Evolutionary conservation across 192 early-diverging fungal species (phyloP), one percentile per base, ranked within the genome.

Genomic region (Coemansia sp.): DNA sequence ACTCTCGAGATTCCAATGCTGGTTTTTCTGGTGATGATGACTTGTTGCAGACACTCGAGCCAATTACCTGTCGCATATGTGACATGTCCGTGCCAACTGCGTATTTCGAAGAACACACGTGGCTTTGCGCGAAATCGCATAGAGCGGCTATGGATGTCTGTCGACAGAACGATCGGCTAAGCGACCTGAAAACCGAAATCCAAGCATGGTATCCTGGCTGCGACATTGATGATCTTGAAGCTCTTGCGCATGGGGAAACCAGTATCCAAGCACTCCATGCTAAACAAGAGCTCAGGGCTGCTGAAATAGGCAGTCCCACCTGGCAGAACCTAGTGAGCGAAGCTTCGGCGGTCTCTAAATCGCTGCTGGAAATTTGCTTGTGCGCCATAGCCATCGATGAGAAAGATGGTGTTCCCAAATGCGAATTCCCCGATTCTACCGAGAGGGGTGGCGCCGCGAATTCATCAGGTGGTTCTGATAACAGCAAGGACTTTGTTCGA

Each of bases 41-140:
- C 20, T 10, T 30, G 20, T 31, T 33, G 29, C 28, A 13, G 50
- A 50, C 36, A 7, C 23, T 72, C 30, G 75, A 78, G 45, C 61
- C 55, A 10, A 62, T 78, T 11, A 78, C 66, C 19, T 78, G 75
- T 41, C 75, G 75, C 0, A 78, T 78, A 8, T 78, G 75, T 41
- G 75, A 78, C 17, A 58, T 64, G 13, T 47, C 55, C 17, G 57
- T 78, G 28, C 75, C 75, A 4, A 70, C 65, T 2, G 23, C 59
- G 14, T 68, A 78, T 50, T 78, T 78, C 57, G 75, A 78, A 27
- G 70, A 72, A 30, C 75, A 78, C 48, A 65, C 70, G 23, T 78
- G 75, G 75, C 65, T 68, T 15, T 78, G 75, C 25, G 75, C 75
- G 40, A 67, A 68, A 30, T 72, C 75, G 2, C 75, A 78, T 42